Evolutionary conservation across 1,284 basidiomycete genomes (phyloP), one percentile per base, ranked within the genome.

Genomic region (Exobasidium cylindrosporum): DNA sequence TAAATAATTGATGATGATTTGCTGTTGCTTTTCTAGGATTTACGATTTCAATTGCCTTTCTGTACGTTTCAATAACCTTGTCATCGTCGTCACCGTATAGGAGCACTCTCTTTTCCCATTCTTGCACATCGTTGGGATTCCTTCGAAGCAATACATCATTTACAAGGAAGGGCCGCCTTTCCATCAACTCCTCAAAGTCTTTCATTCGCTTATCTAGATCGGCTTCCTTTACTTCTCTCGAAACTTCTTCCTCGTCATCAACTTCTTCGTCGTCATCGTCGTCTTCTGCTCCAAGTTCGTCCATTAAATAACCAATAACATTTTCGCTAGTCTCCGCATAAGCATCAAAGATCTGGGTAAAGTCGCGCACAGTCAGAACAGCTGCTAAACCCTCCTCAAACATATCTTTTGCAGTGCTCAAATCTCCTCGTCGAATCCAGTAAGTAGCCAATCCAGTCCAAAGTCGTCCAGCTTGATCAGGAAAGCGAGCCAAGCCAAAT

Each of bases 31-130:
- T 92, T 61, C 91, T 87, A 5, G 96, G 91, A 61, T 87, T 86
- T 81, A 98, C 87, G 0, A 91, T 95, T 67, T 90, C 89, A 52
- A 97, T 83, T 0, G 96, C 95, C 72, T 87, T 86, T 46, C 88
- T 89, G 80, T 97, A 98, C 1, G 94, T 97, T 73, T 91, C 89
- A 14, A 92, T 90, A 21, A 97, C 89, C 84, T 93, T 93, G 70
- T 89, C 91, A 79, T 98, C 95, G 72, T 97, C 86, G 56, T 92
- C 88, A 13, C 90, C 95, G 85, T 88, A 93, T 45, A 98, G 82
- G 2, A 92, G 92, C n/a, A 97, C 87, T 10, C 94, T 85, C 82
- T 98, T 98, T 83, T 97, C 95, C 96, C 96, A 99, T 80, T 99
- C 96, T 73, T 96, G 93, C 0, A 98, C 95, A 74, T 99, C 96